Evolutionary conservation across 768 basidiomycete genomes (phyloP).

Genomic region (Mycena epipterygia): DNA sequence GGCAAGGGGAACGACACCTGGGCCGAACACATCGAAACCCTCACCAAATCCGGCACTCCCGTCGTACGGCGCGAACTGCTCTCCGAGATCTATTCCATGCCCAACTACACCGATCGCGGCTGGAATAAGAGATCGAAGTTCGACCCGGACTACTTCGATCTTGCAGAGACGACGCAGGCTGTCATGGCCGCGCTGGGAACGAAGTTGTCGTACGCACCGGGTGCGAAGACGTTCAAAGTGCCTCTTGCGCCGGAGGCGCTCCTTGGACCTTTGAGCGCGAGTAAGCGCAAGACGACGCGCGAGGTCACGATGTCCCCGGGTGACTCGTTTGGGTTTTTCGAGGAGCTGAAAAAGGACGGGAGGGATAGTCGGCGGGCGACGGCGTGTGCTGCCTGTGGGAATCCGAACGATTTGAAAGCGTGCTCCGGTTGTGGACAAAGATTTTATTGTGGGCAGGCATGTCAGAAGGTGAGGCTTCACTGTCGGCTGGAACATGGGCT

Average conservation of each 20-base stretch:
- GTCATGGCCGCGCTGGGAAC: constrained; percentile 38
- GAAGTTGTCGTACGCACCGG: constrained; percentile 37
- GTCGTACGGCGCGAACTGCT: constrained; percentile 39
- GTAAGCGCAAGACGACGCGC: constrained; percentile 31
- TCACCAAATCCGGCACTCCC: constrained; percentile 26
- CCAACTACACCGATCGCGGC: constrained; percentile 40
- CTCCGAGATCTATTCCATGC: constrained; percentile 33
- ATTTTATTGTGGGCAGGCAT: constrained; percentile 36
- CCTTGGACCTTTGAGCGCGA: constrained; percentile 10
- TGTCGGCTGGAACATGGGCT: constrained; percentile 1
- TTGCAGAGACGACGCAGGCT: constrained; percentile 32
- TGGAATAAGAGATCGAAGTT: constrained; percentile 34
- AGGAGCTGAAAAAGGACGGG: constrained; percentile 39
- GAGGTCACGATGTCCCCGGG: constrained; percentile 25
- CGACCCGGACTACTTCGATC: constrained; percentile 39
- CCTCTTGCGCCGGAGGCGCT: constrained; percentile 33
- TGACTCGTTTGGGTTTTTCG: constrained; percentile 37
- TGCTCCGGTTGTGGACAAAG: constrained; percentile 27
- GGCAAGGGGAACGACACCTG: constrained; percentile 35
- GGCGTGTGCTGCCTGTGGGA: constrained; percentile 43
- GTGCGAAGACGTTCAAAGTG: constrained; percentile 39
- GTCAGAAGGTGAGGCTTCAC: constrained; percentile 36
- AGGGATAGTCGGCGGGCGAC: constrained; percentile 38
- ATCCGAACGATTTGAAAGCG: constrained; percentile 38
- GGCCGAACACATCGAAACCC: constrained; percentile 35